Base-by-base conservation (phyloP, 2,329 filamentous ascomycete genomes). In the Bipolaris victoriae region DNA sequence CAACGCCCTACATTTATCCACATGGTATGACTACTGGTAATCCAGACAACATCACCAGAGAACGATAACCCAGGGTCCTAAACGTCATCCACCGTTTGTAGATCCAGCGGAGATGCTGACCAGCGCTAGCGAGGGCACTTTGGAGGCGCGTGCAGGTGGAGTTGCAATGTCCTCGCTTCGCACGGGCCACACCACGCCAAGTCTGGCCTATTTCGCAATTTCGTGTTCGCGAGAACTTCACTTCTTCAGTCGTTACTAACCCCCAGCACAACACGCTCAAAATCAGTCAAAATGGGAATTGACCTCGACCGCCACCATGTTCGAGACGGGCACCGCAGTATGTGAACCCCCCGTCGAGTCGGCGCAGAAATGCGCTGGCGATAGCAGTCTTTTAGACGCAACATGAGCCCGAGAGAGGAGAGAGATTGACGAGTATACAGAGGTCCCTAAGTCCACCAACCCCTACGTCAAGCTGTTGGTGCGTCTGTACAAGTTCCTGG, bases 401-500 rank as follows among this genome's bases (percentile, higher is more conserved):
- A 70, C 73, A 75, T 76, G 73, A 74, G 66, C 57, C 51, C 58
- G 66, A 62, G 67, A 70, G 61, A 66, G 63, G 47, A 62, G 63
- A 64, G 70, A 64, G 64, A 67, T 75, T 76, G 73, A 76, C 72
- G 64, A 74, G 65, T 72, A 53, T 66, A 68, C 70, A 76, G 73
- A 74, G 72, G 71, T 75, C 65, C 62, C 72, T 82, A 97, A 97
- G 90, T 96, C 90, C 85, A 91, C 96, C 85, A 97, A 97, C 87
- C 91, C 94, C 77, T 97, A 97, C 84, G 86, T 97, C 74, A 94
- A 94, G 87, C 88, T 97, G 80, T 86, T 98, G 80, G 93, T 97
- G 82, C 97, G 97, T 90, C 90, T 97, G 54, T 97, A 97, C 87
- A 90, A 91, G 86, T 97, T 97, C 88, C 84, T 97, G 81, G 89